phyloP scores from a whole-genome alignment of 1,139 yeast genomes.

The Kodamaea sp. region DNA sequence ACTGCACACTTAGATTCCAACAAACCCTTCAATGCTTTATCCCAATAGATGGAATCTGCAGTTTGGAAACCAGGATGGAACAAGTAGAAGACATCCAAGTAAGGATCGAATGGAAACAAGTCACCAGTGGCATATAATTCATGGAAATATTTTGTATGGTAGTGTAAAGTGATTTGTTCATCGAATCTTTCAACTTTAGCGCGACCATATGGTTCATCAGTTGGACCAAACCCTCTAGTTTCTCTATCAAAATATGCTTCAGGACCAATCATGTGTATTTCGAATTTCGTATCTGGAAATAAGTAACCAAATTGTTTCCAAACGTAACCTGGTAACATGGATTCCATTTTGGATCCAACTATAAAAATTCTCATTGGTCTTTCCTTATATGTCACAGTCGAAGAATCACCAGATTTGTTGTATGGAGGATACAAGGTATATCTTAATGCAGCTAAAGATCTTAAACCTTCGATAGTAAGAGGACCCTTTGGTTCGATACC shows the following conservation, averaged over 20 bases:
- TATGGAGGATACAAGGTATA: slow-evolving; percentile 83
- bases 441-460: slow-evolving; percentile 85
- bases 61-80: slow-evolving; percentile 96
- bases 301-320: slow-evolving; percentile 92
- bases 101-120: slow-evolving; percentile 97
- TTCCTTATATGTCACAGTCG: slow-evolving; percentile 55
- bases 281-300: slow-evolving; percentile 79
- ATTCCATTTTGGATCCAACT: slow-evolving; percentile 89
- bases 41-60: slow-evolving; percentile 80
- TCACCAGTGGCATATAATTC: slow-evolving; percentile 88
- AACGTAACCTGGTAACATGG: slow-evolving; percentile 89
- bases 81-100: slow-evolving; percentile 82
- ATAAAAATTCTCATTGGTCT: slow-evolving; percentile 87
- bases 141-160: slow-evolving; percentile 89
- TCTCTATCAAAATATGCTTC: slow-evolving; percentile 74
- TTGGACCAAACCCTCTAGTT: slow-evolving; percentile 34
- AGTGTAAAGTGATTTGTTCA: slow-evolving; percentile 67
- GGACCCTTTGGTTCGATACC: slow-evolving; percentile 80
- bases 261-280: slow-evolving; percentile 91
- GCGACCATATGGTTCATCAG: slow-evolving; percentile 43
- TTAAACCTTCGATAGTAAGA: slow-evolving; percentile 83
- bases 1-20: slow-evolving; percentile 91
- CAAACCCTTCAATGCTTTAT: slow-evolving; percentile 76
- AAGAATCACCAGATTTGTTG: slow-evolving; percentile 40
- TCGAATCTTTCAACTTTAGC: slow-evolving; percentile 75